phyloP scores from a whole-genome alignment of 495 filamentous ascomycete genomes.

The Penicillium robsamsonii region DNA sequence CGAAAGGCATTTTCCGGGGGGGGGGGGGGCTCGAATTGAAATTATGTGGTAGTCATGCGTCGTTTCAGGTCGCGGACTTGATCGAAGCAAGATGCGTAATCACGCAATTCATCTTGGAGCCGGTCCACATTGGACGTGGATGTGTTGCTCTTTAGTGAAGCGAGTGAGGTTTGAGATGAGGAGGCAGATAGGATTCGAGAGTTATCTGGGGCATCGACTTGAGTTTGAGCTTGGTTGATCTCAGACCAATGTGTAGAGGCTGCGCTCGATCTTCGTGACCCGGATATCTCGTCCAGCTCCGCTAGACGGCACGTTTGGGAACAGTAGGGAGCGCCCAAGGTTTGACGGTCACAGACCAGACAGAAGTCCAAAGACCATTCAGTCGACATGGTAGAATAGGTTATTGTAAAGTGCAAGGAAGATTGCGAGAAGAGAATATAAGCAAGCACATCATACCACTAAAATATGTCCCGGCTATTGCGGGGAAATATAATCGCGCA shows the following conservation, averaged over 20 bases:
- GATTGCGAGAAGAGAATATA: not conserved
- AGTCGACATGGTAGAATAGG: slow-evolving; percentile 52
- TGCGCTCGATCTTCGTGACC: slow-evolving; percentile 15
- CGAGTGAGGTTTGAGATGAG: slow-evolving; percentile 80
- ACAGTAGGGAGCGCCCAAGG: slow-evolving; percentile 76
- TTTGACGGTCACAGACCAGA: slow-evolving; percentile 90
- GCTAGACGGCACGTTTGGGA: slow-evolving; percentile 88
- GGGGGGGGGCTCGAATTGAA: not conserved
- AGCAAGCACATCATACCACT: not conserved
- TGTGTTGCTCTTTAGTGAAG: slow-evolving; percentile 67
- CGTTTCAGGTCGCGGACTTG: slow-evolving; percentile 67
- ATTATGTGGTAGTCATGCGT: slow-evolving; percentile 48
- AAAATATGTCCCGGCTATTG: not conserved
- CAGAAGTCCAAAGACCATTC: slow-evolving; percentile 93
- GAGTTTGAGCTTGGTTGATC: slow-evolving; percentile 30
- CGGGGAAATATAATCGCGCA: slow-evolving; percentile 13
- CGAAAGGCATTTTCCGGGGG: not conserved
- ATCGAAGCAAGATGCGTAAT: slow-evolving; percentile 87
- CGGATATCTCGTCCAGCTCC: slow-evolving; percentile 70
- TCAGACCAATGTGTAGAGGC: slow-evolving; percentile 18
- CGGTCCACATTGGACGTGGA: slow-evolving; percentile 62
- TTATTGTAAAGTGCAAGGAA: not conserved
- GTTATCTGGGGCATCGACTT: not conserved
- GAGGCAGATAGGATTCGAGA: slow-evolving; percentile 63
- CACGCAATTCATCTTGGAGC: slow-evolving; percentile 74